A percentile compares a stretch with the other conserved stretches of the same genome.
Evolutionary conservation across 257 asterid species (phyloP).

Genomic region (Solanum piurae): DNA sequence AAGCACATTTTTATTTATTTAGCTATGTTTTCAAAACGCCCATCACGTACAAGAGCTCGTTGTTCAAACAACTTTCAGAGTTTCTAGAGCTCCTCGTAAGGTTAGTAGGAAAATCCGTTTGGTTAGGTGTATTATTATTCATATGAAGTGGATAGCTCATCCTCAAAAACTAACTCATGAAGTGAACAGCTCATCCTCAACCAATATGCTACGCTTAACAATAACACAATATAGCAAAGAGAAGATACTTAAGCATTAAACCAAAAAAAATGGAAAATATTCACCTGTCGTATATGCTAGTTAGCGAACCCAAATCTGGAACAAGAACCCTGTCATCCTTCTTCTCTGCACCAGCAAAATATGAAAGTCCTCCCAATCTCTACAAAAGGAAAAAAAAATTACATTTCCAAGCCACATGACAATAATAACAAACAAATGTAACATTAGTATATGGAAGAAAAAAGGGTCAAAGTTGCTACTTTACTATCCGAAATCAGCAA

Average conservation of each 20-base stretch:
- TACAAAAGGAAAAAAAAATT: neutral
- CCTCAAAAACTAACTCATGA: neutral
- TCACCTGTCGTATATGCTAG: constrained; percentile 73
- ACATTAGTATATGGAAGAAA: neutral
- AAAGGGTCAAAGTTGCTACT: neutral
- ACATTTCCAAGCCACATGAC: neutral
- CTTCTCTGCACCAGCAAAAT: constrained; percentile 96
- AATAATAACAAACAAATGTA: neutral
- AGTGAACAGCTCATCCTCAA: neutral
- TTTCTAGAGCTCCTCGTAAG: neutral
- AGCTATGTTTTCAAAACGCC: neutral
- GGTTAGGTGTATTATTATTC: neutral
- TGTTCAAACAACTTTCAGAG: neutral
- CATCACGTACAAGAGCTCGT: neutral
- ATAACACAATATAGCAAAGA: constrained; percentile 62
- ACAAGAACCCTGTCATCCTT: constrained; percentile 91
- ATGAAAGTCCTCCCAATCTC: constrained; percentile 87
- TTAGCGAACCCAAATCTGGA: constrained; percentile 86
- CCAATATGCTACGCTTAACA: constrained; percentile 20
- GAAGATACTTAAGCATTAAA: constrained; percentile 39
- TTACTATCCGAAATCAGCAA: neutral
- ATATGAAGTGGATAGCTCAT: neutral
- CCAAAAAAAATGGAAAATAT: constrained; percentile 1
- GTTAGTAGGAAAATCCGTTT: neutral
- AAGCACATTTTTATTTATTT: neutral